Percentiles rank a stretch among this genome's conserved stretches.
Evolutionary conservation across 768 basidiomycete genomes (phyloP).

Genomic region (Lactarius trivialis): DNA sequence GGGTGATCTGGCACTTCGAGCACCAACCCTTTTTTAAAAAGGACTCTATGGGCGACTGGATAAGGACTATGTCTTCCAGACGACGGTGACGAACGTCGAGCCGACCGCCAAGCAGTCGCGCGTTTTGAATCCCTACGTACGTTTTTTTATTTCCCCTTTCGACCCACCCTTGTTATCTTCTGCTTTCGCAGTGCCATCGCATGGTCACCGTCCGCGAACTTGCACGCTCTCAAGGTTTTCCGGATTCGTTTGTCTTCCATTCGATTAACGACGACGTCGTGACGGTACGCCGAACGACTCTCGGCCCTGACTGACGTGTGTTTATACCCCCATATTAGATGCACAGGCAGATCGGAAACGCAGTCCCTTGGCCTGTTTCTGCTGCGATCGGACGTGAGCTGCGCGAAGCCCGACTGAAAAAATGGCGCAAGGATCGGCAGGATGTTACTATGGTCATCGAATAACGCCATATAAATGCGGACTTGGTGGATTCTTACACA

Average conservation of each 20-base stretch:
- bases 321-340: slow-evolving; percentile 38
- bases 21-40: slow-evolving; percentile 28
- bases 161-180: not conserved
- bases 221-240: slow-evolving; percentile 77
- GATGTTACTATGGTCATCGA: slow-evolving; percentile 16
- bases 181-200: slow-evolving; percentile 48
- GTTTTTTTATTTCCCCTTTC: slow-evolving; percentile 16
- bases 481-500: not conserved
- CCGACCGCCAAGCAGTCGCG: slow-evolving; percentile 72
- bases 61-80: slow-evolving; percentile 50
- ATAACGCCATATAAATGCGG: not conserved
- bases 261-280: slow-evolving; percentile 46
- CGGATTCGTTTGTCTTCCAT: slow-evolving; percentile 63
- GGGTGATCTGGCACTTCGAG: not conserved
- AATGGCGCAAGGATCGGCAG: slow-evolving; percentile 22
- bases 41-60: slow-evolving; percentile 57
- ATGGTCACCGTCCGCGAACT: slow-evolving; percentile 71
- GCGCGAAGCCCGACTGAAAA: slow-evolving; percentile 42
- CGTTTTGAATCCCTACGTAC: slow-evolving; percentile 61
- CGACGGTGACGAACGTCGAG: slow-evolving; percentile 72
- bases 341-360: slow-evolving; percentile 78
- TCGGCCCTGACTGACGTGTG: not conserved
- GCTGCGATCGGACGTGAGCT: slow-evolving; percentile 61
- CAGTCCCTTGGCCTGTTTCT: slow-evolving; percentile 62
- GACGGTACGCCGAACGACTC: slow-evolving; percentile 41